Evolutionary conservation across 176 grass and related monocot genomes (phyloP).

Genomic region (Canna indica): DNA sequence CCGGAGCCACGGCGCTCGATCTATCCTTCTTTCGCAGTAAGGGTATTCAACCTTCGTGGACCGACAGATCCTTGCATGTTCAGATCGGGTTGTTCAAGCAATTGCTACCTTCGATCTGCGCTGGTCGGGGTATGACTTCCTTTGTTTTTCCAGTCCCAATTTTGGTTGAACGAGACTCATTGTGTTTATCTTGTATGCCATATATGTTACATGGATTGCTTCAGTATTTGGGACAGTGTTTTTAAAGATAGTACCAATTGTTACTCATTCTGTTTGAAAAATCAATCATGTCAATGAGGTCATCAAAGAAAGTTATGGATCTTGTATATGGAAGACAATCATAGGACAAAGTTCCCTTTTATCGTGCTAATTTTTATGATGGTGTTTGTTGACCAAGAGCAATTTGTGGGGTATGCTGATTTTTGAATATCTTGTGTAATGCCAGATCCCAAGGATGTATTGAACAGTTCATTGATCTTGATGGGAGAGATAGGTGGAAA

Average conservation of each 20-base stretch:
- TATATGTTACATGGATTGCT: neutral
- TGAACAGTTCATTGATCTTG: conserved; percentile 77
- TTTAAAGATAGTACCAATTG: neutral
- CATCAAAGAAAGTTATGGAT: neutral
- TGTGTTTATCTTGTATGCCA: no score
- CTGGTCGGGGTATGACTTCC: neutral
- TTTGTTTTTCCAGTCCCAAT: neutral
- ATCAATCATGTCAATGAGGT: neutral
- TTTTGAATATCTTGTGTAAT: conserved; percentile 15
- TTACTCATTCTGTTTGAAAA: neutral
- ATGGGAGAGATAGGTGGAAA: conserved; percentile 86
- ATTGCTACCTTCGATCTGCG: conserved; percentile 33
- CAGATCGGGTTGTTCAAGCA: conserved; percentile 88
- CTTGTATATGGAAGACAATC: neutral
- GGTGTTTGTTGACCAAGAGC: neutral
- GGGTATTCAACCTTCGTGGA: conserved; percentile 52
- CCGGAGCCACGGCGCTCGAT: conserved; percentile 66
- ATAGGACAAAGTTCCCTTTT: neutral
- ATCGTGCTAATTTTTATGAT: neutral
- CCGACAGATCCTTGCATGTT: conserved; percentile 53
- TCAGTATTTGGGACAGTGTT: neutral
- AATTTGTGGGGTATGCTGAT: neutral
- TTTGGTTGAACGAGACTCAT: neutral
- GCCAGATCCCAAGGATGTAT: conserved; percentile 43
- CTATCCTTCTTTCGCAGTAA: conserved; percentile 48